Conservation (phyloP, 2,329 filamentous ascomycete species). For the Arthrocladium fulminans region DNA sequence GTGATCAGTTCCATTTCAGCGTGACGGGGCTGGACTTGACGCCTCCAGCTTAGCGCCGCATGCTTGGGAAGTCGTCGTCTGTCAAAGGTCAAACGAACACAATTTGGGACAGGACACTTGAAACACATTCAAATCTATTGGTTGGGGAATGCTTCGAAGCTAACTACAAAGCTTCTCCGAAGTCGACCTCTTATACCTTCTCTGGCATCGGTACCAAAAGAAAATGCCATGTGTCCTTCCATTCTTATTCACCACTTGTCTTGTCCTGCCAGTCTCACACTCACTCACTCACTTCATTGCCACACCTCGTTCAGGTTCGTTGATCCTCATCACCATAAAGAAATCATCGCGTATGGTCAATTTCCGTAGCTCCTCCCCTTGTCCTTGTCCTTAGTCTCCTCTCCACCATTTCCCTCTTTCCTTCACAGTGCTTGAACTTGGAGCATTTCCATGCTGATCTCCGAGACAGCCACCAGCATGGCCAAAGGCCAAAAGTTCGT, state of each 20-base stretch:
- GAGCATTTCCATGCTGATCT: neutral
- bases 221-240: neutral
- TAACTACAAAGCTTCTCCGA: no score
- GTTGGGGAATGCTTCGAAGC: neutral
- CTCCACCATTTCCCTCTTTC: conserved; percentile 1
- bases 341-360: neutral
- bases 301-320: conserved; percentile 1
- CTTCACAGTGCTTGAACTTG: neutral
- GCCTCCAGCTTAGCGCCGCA: conserved; percentile 42
- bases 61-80: neutral
- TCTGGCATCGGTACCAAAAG: neutral
- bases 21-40: conserved; percentile 53
- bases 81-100: neutral
- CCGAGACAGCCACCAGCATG: neutral
- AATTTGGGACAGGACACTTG: neutral
- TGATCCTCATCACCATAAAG: neutral
- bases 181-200: neutral
- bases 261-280: conserved; percentile 2
- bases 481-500: conserved; percentile 1
- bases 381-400: neutral
- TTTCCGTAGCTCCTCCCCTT: neutral
- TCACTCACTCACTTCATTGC: conserved; percentile 5
- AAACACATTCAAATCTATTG: conserved; percentile 2
- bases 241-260: neutral
- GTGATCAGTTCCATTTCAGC: conserved; percentile 52